Conservation (phyloP, 2,329 filamentous ascomycete genomes). For the Neonectria punicea region DNA sequence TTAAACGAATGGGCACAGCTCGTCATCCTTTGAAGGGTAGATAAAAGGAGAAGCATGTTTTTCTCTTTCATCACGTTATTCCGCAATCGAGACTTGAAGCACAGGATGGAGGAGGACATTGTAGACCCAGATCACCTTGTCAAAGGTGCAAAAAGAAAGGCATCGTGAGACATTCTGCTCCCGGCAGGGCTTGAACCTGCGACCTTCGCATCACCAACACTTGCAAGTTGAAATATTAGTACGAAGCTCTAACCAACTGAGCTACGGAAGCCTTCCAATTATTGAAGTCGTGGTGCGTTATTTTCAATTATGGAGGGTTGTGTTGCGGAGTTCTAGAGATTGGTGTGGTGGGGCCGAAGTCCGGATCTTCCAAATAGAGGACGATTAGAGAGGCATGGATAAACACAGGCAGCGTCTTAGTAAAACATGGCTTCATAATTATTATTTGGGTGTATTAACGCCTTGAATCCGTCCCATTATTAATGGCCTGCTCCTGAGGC, state of each 20-base stretch:
- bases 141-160: slow-evolving; percentile 28
- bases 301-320: neutral
- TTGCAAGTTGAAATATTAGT: slow-evolving; percentile 41
- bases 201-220: slow-evolving; percentile 44
- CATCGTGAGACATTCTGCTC: slow-evolving; percentile 38
- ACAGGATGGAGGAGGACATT: neutral
- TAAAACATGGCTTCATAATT: neutral
- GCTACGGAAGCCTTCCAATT: slow-evolving; percentile 44
- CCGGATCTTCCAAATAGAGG: neutral
- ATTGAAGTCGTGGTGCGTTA: accelerated
- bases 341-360: slow-evolving; percentile 7
- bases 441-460: neutral
- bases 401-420: neutral
- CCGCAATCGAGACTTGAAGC: neutral
- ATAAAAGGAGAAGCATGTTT: neutral
- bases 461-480: neutral
- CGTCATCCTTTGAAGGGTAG: neutral
- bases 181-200: slow-evolving; percentile 48
- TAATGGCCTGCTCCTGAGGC: neutral
- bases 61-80: neutral
- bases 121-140: neutral
- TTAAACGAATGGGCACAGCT: neutral
- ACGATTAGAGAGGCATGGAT: neutral
- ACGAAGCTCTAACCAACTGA: slow-evolving; percentile 47
- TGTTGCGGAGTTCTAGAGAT: neutral